These are phyloP conservation scores for Sophora flavescens DNA, from an alignment of 306 rosid species.

Conservation along the genomic window DNA sequence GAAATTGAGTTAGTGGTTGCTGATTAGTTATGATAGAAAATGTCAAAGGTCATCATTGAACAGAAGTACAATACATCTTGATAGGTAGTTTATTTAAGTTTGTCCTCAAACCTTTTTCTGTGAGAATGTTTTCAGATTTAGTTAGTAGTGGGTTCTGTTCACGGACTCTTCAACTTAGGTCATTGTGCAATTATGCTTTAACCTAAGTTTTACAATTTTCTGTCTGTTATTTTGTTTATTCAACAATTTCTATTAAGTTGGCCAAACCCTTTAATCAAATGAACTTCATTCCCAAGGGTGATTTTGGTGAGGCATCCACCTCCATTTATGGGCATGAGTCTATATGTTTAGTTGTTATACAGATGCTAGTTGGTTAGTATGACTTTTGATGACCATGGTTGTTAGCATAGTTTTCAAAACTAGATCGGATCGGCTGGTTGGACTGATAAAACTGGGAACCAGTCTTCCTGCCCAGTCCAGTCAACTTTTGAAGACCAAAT, in stretches of 20 bases:
- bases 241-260: neutral
- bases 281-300: neutral
- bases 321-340: neutral
- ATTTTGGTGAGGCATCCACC: neutral
- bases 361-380: neutral
- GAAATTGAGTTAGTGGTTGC: neutral
- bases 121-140: constrained; percentile 1
- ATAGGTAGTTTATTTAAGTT: constrained; percentile 17
- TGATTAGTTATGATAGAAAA: constrained; percentile 14
- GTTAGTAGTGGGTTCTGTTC: constrained; percentile 3
- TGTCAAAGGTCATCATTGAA: neutral
- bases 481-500: too few species aligned
- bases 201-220: constrained; percentile 20
- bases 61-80: constrained; percentile 8
- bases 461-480: too few species aligned
- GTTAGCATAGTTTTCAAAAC: too few species aligned
- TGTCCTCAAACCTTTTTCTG: constrained; percentile 22
- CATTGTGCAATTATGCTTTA: neutral
- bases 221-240: constrained; percentile 9
- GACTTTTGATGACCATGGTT: neutral
- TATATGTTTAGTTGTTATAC: neutral
- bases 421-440: too few species aligned
- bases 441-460: too few species aligned
- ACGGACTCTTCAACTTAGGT: neutral
- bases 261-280: constrained; percentile 14